Evolutionary conservation across 2,329 filamentous ascomycete genomes (phyloP), one percentile per base, ranked within the genome.

Genomic region (Fonsecaea multimorphosa): DNA sequence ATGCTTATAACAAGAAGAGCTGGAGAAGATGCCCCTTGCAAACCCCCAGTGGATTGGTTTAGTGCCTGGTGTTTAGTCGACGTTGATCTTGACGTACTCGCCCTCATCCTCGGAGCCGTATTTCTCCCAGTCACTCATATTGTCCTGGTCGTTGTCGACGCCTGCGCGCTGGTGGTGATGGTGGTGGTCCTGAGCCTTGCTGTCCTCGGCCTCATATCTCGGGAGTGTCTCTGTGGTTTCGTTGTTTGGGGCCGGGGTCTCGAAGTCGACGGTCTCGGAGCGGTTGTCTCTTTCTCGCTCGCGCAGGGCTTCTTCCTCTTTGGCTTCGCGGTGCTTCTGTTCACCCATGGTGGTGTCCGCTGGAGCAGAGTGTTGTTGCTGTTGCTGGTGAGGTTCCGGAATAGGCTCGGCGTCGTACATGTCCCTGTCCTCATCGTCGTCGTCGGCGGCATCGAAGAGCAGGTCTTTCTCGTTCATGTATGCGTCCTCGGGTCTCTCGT

Each of bases 41-140:
- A 31, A 31, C 29, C 29, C 29, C n/a, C n/a, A n/a, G n/a, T n/a
- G n/a, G 29, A 31, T 3, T 31, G 29, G 8, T 3, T 31, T 3
- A 31, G 29, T 34, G 32, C 2, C 6, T n/a, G 38, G 14, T n/a
- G n/a, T 40, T 66, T 78, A 86, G 72, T 84, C 77, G 67, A 88
- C 84, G 63, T 88, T 85, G 46, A 89, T 83, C 76, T 84, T 85
- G 73, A 81, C 83, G 66, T 88, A 81, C 72, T 88, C 85, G 27
- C 68, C 71, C 46, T 74, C 73, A 27, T 70, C 64, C 7, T 56
- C 58, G 58, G 67, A 75, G 57, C 73, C 68, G n/a, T 55, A 63
- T 57, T 70, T 66, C 46, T 72, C 66, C 67, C 68, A 68, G 24
- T 71, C 68, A 31, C 65, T 70, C 66, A 70, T 65, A 22, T 68